Evolutionary conservation across 169 alveolate species (phyloP), one percentile per base, ranked within the genome.

Genomic region (Prorocentrum cordatum): DNA sequence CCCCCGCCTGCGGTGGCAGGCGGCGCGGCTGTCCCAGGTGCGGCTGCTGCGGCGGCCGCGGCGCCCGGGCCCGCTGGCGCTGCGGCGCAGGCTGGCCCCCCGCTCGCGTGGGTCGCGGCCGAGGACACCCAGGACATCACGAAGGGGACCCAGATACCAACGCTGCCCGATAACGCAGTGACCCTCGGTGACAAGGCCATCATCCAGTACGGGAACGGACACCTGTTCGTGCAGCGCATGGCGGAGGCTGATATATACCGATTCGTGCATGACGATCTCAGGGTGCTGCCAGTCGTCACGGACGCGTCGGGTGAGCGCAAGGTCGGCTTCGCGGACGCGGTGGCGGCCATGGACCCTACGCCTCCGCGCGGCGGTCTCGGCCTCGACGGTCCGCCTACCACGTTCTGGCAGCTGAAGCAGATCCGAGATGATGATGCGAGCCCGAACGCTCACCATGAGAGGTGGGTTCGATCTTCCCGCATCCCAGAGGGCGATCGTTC

Each of bases 71-170:
- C 24, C 7, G 72, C n/a, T 10, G 24, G 9, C 7, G 42, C 39
- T 6, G 39, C 39, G 38, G 58, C 36, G 1, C n/a, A 4, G 16
- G 24, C 59, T 38, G 27, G 38, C 47, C 71, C 38, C n/a, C n/a
- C n/a, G n/a, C n/a, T n/a, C n/a, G n/a, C n/a, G n/a, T 73, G 72
- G 86, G 71, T 73, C 0, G 86, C 70, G 0, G 22, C 38, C 32
- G 86, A 73, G 58, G 33, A 31, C 2, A n/a, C 24, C 3, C 71
- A 38, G 0, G 31, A 14, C 3, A 22, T 50, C 22, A 10, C 27
- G 22, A n/a, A 58, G 9, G 85, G 85, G 1, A 70, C 45, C 38
- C 71, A 33, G 2, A 24, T 73, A 1, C 87, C 87, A 0, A 20
- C 87, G 5, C 42, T 75, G 1, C 87, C 61, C 1, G 59, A 58